Evolutionary conservation across 805 yeast genomes (phyloP).

Genomic region (Candida oleophila): DNA sequence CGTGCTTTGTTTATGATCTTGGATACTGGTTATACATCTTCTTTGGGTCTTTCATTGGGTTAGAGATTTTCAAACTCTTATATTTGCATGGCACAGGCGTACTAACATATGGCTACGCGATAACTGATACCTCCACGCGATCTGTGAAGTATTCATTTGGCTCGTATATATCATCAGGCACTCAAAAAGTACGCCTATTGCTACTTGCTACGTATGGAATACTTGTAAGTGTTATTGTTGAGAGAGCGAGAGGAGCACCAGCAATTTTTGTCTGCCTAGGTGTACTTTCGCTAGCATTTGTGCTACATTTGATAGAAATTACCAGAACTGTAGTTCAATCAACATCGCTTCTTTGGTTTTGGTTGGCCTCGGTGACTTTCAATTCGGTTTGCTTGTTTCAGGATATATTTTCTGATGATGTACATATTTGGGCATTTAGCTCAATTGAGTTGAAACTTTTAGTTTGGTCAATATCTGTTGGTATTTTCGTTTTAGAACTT

Average conservation of each 20-base stretch:
- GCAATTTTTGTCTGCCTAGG: background rate
- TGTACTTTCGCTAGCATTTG: background rate
- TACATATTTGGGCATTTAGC: background rate
- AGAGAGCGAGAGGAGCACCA: background rate
- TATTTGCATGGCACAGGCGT: background rate
- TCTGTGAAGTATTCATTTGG: background rate
- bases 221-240: background rate
- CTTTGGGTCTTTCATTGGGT: background rate
- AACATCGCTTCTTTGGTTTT: constrained; percentile 39
- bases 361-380: constrained; percentile 19
- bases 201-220: background rate
- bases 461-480: background rate
- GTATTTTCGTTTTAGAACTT: constrained; percentile 1
- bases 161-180: background rate
- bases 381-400: background rate
- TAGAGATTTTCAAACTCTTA: background rate
- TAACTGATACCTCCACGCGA: background rate
- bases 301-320: constrained; percentile 45
- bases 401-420: background rate
- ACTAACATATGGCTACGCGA: background rate
- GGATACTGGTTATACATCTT: background rate
- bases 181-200: background rate
- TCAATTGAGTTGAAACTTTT: background rate
- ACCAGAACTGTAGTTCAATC: constrained; percentile 35
- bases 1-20: background rate